Conservation (phyloP, 2,329 filamentous ascomycete genomes). For the Drechslera avenae region DNA sequence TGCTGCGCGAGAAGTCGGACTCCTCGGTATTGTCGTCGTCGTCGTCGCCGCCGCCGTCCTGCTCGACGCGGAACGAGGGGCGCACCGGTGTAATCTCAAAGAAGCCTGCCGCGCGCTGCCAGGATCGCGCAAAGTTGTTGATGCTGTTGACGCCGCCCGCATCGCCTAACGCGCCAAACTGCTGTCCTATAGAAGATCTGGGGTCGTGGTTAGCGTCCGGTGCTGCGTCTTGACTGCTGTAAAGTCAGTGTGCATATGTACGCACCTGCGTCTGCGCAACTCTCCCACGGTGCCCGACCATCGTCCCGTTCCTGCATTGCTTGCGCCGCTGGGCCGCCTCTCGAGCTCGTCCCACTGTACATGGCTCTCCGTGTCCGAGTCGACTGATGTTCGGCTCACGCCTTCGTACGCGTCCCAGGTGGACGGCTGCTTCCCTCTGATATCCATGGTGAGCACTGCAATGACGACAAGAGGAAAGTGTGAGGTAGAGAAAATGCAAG, state of each 20-base stretch:
- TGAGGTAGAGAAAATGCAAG: constrained; percentile 10
- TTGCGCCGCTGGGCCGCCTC: constrained; percentile 38
- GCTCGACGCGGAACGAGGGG: constrained; percentile 68
- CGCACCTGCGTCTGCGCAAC: constrained; percentile 48
- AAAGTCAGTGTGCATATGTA: constrained; percentile 5
- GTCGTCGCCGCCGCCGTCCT: constrained; percentile 40
- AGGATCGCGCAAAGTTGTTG: constrained; percentile 89
- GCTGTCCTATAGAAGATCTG: constrained; percentile 57
- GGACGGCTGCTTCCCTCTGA: constrained; percentile 50
- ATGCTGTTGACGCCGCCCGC: constrained; percentile 92
- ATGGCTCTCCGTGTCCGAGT: constrained; percentile 43
- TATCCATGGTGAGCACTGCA: constrained; percentile 40
- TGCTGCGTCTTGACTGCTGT: not conserved
- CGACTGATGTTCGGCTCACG: constrained; percentile 49
- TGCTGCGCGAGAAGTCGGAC: constrained; percentile 38
- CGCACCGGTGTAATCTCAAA: constrained; percentile 82
- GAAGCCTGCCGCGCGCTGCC: constrained; percentile 89
- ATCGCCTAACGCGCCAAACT: constrained; percentile 62
- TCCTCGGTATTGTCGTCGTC: constrained; percentile 38
- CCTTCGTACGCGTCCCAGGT: constrained; percentile 55
- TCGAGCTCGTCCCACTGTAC: constrained; percentile 48
- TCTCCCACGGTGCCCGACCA: constrained; percentile 29
- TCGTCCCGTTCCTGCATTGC: constrained; percentile 32
- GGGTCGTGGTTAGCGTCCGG: constrained; percentile 7
- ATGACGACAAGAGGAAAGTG: constrained; percentile 1